Evolutionary conservation across 805 yeast genomes (phyloP).

Genomic region (Candida mattraensis): DNA sequence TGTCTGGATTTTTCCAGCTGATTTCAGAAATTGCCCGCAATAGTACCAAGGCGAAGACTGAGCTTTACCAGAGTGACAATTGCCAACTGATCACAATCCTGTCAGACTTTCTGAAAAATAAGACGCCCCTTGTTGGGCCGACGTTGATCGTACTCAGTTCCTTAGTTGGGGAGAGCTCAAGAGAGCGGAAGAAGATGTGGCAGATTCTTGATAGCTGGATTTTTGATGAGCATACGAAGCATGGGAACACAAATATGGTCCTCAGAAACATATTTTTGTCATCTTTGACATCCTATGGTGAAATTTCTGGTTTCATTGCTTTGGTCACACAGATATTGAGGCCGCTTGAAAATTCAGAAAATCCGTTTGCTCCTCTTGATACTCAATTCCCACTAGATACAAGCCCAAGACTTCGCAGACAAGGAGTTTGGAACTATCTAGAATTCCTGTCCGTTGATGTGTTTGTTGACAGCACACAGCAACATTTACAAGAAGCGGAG

Average conservation of each 20-base stretch:
- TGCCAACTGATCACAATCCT: slow-evolving; percentile 30
- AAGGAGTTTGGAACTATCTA: slow-evolving; percentile 78
- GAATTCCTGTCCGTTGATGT: slow-evolving; percentile 71
- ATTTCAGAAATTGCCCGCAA: slow-evolving; percentile 52
- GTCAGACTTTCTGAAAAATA: slow-evolving; percentile 26
- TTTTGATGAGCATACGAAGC: slow-evolving; percentile 35
- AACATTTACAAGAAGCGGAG: slow-evolving; percentile 37
- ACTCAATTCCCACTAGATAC: slow-evolving; percentile 61
- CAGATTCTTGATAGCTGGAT: slow-evolving; percentile 68
- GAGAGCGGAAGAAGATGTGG: slow-evolving; percentile 60
- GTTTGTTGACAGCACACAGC: slow-evolving; percentile 50
- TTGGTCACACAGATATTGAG: slow-evolving; percentile 43
- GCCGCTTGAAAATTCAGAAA: slow-evolving; percentile 30
- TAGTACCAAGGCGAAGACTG: slow-evolving; percentile 34
- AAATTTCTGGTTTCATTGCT: slow-evolving; percentile 58
- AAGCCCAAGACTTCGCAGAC: slow-evolving; percentile 59
- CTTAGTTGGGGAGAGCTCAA: slow-evolving; percentile 47
- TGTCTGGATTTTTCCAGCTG: slow-evolving; percentile 72
- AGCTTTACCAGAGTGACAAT: slow-evolving; percentile 34
- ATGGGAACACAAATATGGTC: slow-evolving; percentile 17
- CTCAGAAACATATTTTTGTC: slow-evolving; percentile 45
- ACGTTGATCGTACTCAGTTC: slow-evolving; percentile 56
- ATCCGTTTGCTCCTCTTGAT: slow-evolving; percentile 38
- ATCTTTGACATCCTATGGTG: slow-evolving; percentile 52
- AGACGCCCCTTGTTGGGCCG: slow-evolving; percentile 43